phyloP scores from a whole-genome alignment of 2,329 filamentous ascomycete species.

The Paecilomyces variotii region DNA sequence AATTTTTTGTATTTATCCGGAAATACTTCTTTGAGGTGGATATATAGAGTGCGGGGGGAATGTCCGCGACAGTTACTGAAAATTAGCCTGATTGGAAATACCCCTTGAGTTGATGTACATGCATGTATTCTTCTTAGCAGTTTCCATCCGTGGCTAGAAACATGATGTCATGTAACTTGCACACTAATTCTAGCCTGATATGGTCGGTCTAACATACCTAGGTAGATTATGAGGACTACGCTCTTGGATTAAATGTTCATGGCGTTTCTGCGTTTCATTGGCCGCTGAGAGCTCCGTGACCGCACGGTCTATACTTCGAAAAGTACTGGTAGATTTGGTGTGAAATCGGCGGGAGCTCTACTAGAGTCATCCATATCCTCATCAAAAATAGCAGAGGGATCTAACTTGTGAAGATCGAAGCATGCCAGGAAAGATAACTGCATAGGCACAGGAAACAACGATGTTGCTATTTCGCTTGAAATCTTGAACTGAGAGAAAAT shows the following conservation, averaged over 20 bases:
- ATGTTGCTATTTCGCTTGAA: neutral
- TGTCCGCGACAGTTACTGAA: neutral
- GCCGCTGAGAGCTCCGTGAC: neutral
- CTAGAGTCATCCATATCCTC: neutral
- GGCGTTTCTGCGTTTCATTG: neutral
- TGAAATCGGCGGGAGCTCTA: neutral
- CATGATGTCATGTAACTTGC: neutral
- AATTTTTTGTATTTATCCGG: neutral
- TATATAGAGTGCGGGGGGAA: neutral
- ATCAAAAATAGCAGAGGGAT: neutral
- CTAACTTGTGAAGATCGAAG: neutral
- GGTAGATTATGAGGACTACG: neutral
- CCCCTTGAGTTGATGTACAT: neutral
- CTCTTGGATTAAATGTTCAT: neutral
- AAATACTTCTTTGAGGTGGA: neutral
- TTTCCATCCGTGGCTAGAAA: neutral
- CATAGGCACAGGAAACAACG: neutral
- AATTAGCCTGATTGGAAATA: neutral
- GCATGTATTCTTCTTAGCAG: neutral
- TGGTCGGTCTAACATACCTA: neutral
- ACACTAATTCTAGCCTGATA: neutral
- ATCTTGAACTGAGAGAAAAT: neutral
- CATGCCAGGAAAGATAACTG: neutral
- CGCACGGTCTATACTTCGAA: neutral
- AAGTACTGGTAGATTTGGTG: neutral